A percentile compares a stretch with the other conserved stretches of the same genome.
phyloP scores from a whole-genome alignment of 306 rosid species.

The Cicer arietinum region DNA sequence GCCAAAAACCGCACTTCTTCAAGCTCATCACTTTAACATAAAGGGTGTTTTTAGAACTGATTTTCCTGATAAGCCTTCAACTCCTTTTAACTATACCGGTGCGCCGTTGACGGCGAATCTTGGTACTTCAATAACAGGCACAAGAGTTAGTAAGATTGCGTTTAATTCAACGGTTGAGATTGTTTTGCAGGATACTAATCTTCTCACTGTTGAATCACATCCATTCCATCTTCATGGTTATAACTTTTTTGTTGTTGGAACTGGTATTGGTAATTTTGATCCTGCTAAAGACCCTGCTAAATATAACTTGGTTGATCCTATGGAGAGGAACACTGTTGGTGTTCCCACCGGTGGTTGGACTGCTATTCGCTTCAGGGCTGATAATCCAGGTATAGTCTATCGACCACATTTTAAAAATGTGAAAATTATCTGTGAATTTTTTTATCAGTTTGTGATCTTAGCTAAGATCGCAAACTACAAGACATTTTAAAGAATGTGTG shows the following conservation, averaged over 20 bases:
- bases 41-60: slow-evolving; percentile 76
- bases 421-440: no score
- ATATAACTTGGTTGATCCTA: slow-evolving; percentile 79
- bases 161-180: slow-evolving; percentile 83
- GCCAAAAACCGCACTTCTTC: slow-evolving; percentile 81
- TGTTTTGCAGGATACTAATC: slow-evolving; percentile 82
- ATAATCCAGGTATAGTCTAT: slow-evolving; percentile 73
- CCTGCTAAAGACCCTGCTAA: slow-evolving; percentile 72
- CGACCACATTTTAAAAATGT: no score
- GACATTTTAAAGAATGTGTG: no score
- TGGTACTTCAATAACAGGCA: slow-evolving; percentile 58
- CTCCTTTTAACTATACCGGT: slow-evolving; percentile 73
- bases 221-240: slow-evolving; percentile 77
- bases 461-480: no score
- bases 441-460: no score
- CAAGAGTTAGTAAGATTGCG: slow-evolving; percentile 68
- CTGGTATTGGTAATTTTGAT: slow-evolving; percentile 82
- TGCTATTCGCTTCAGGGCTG: slow-evolving; percentile 78
- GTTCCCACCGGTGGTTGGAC: slow-evolving; percentile 97
- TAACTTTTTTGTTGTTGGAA: slow-evolving; percentile 72
- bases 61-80: slow-evolving; percentile 72
- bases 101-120: slow-evolving; percentile 69
- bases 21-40: slow-evolving; percentile 73
- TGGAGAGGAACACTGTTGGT: slow-evolving; percentile 86
- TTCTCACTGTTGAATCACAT: slow-evolving; percentile 85